These are phyloP conservation scores for Chlorophyllum brunneum DNA, from an alignment of 768 basidiomycete species.

Conservation along the genomic window DNA sequence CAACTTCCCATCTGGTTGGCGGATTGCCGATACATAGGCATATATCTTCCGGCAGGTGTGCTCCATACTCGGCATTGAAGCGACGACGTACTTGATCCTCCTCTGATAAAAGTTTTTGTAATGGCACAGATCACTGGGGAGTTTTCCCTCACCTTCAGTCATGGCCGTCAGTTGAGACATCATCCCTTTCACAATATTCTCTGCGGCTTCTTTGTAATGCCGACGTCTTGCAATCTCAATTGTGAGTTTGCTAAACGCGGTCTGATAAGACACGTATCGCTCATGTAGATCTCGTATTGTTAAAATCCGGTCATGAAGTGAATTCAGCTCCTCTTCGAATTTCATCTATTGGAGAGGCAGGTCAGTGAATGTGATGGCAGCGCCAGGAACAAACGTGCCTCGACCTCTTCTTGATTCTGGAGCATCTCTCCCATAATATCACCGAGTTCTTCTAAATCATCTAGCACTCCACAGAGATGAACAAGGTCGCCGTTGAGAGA, in stretches of 20 bases:
- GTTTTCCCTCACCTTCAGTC: slow-evolving; percentile 52
- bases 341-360: slow-evolving; percentile 33
- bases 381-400: slow-evolving; percentile 38
- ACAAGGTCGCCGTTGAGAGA: slow-evolving; percentile 44
- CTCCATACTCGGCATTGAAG: slow-evolving; percentile 73
- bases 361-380: neutral
- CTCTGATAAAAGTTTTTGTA: slow-evolving; percentile 38
- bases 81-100: slow-evolving; percentile 59
- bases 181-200: slow-evolving; percentile 65
- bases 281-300: slow-evolving; percentile 62
- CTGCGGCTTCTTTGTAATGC: slow-evolving; percentile 62
- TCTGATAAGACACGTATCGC: slow-evolving; percentile 65
- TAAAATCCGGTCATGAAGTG: slow-evolving; percentile 57
- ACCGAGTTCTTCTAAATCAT: slow-evolving; percentile 72
- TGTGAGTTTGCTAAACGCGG: slow-evolving; percentile 70
- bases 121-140: neutral
- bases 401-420: slow-evolving; percentile 59
- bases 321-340: slow-evolving; percentile 48
- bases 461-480: slow-evolving; percentile 45
- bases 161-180: slow-evolving; percentile 57
- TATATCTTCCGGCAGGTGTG: slow-evolving; percentile 73
- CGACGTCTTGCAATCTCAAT: slow-evolving; percentile 68
- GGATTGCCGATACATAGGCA: slow-evolving; percentile 73
- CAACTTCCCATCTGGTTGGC: slow-evolving; percentile 70
- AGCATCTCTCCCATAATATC: slow-evolving; percentile 81